These are phyloP conservation scores for Persicaria tinctoria DNA, from an alignment of 148 eudicot genomes.

Conservation along the genomic window DNA sequence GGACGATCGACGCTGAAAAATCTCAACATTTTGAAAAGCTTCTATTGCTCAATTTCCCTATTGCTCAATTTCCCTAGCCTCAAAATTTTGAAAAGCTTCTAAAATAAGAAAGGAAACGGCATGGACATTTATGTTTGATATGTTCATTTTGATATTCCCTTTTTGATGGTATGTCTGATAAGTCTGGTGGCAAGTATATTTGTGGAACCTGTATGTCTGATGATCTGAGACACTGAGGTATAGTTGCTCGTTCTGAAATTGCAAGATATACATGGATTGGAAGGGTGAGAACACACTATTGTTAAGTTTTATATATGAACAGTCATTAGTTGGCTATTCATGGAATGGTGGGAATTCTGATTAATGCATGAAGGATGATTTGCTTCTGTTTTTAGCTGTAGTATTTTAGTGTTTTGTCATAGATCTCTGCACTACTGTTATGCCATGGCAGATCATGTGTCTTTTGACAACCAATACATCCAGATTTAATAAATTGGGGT, in stretches of 20 bases:
- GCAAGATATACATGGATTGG: background rate
- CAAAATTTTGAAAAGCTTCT: background rate
- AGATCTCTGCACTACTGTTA: background rate
- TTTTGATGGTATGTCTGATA: background rate
- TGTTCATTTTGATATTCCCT: background rate
- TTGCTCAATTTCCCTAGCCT: background rate
- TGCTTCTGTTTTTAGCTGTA: background rate
- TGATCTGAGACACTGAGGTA: background rate
- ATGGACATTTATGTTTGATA: background rate
- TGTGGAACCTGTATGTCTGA: background rate
- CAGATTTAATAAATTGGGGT: background rate
- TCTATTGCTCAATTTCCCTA: background rate
- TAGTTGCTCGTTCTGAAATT: background rate
- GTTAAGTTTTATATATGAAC: background rate
- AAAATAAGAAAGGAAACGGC: background rate
- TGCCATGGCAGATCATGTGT: background rate
- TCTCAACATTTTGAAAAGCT: too few relatives aligned
- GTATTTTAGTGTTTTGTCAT: background rate
- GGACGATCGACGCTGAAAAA: too few relatives aligned
- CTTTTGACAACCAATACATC: background rate
- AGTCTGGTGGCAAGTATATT: background rate
- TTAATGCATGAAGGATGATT: slow-evolving; percentile 1
- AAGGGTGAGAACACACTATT: background rate
- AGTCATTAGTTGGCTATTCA: background rate
- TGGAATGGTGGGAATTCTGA: background rate